Base-by-base conservation (phyloP, 2,329 filamentous ascomycete species). In the Phoma sp. region DNA sequence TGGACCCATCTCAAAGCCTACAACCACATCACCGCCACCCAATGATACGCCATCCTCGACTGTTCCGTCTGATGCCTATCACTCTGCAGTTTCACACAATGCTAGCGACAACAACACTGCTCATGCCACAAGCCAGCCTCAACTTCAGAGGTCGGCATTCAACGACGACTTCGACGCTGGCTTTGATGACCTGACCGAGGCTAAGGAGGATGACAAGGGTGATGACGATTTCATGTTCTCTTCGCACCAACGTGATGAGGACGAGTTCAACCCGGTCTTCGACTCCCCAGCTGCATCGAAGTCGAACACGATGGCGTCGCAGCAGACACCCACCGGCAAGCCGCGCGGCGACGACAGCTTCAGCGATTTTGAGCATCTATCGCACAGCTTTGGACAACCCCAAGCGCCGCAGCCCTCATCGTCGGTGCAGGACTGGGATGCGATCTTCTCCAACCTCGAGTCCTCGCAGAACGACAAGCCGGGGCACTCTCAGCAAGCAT, bases 391-490 rank as follows among this genome's bases (percentile, higher is more conserved):
- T 54, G 75, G 76, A 29, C 70, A 70, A 43, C 63, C 69, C 8
- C 71, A 73, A 45, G 58, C 74, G 23, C 71, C 76, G 40, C 77
- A 77, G 25, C 75, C 76, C 10, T 71, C 79, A 42, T 61, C 71
- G 24, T 69, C 70, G 1, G 74, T 78, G 30, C 89, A 96, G 64
- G 93, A 98, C 73, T 98, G 95, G 95, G 93, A 98, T 68, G 89
- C 91, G 35, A 91, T 98, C 50, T 98, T 98, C 77, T 89, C 90
- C 1, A 88, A 88, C 24, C 79, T 96, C 7, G 89, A 93, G 64
- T 83, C 82, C 2, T 67, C 70, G 14, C 68, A 70, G 44, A 60
- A 59, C 25, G 70, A 73, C 47, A 73, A 71, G 59, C 52, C 55
- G n/a, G 51, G 64, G 8, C 65, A 68, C 49, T 61, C 70, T 4